A percentile compares a stretch with the other conserved stretches of the same genome.
These are phyloP conservation scores for Metschnikowia drakensbergensis DNA, from an alignment of 805 yeast genomes.

Conservation along the genomic window DNA sequence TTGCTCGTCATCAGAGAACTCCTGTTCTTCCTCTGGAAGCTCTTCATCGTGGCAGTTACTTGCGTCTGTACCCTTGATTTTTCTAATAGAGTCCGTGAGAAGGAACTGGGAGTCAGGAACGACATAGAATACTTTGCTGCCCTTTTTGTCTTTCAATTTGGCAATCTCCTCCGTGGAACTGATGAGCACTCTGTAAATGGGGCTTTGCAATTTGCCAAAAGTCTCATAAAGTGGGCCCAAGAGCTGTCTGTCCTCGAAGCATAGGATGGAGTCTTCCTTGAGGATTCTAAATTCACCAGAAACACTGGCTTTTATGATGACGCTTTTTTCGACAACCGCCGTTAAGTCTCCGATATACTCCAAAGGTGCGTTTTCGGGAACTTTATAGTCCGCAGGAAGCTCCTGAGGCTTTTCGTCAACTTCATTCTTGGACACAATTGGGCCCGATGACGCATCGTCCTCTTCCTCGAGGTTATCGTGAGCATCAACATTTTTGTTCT, in stretches of 20 bases:
- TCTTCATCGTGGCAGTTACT: slow-evolving; percentile 95
- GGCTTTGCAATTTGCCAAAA: slow-evolving; percentile 81
- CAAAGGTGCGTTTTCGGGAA: slow-evolving; percentile 60
- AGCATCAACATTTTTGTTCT: background rate
- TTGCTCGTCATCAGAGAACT: slow-evolving; percentile 90
- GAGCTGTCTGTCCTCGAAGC: slow-evolving; percentile 65
- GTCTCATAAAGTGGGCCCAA: slow-evolving; percentile 83
- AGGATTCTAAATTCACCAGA: slow-evolving; percentile 86
- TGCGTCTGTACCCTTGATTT: slow-evolving; percentile 86
- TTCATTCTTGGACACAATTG: slow-evolving; percentile 79
- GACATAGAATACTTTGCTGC: slow-evolving; percentile 65
- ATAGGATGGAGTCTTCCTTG: slow-evolving; percentile 75
- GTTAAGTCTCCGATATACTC: slow-evolving; percentile 68
- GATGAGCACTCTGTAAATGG: slow-evolving; percentile 75
- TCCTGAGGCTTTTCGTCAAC: slow-evolving; percentile 65
- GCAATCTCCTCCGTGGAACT: slow-evolving; percentile 47
- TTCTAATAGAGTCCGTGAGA: slow-evolving; percentile 67
- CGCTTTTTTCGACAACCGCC: slow-evolving; percentile 66
- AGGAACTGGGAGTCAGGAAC: slow-evolving; percentile 78
- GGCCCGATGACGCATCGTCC: slow-evolving; percentile 47
- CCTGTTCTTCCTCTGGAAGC: slow-evolving; percentile 87
- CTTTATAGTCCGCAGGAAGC: slow-evolving; percentile 61
- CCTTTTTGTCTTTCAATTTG: slow-evolving; percentile 45
- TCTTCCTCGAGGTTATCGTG: slow-evolving; percentile 38
- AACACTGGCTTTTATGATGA: slow-evolving; percentile 63